Conservation (phyloP, 495 filamentous ascomycete species). For the Xylaria castorea region DNA sequence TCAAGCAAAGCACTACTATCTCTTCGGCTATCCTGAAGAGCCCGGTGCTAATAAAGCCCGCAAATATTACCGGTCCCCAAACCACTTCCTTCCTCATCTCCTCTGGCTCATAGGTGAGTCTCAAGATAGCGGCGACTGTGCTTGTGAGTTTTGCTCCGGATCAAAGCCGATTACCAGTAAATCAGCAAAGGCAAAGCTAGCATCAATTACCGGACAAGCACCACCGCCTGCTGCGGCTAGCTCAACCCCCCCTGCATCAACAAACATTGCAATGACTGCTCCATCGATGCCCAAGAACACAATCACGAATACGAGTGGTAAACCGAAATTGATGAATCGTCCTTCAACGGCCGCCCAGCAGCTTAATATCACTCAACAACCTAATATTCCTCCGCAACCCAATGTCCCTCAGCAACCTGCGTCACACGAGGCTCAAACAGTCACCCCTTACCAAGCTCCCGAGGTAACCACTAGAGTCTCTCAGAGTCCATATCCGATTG, state of each 20-base stretch:
- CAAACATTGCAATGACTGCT: background rate
- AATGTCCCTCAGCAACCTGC: conserved; percentile 1
- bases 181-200: conserved; percentile 7
- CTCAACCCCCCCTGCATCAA: background rate
- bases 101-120: conserved; percentile 47
- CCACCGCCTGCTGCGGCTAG: background rate
- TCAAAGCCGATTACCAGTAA: conserved; percentile 27
- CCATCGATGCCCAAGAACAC: background rate
- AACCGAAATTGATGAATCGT: background rate
- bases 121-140: conserved; percentile 43
- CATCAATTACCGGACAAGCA: background rate
- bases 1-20: conserved; percentile 44
- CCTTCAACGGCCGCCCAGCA: background rate
- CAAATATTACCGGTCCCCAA: conserved; percentile 45
- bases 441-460: conserved; percentile 3
- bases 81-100: conserved; percentile 51
- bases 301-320: background rate
- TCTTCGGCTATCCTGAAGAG: conserved; percentile 52
- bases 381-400: background rate
- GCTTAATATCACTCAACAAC: background rate
- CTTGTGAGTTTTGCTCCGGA: conserved; percentile 29
- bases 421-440: conserved; percentile 7
- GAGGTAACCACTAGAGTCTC: conserved; percentile 18
- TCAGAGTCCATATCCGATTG: conserved; percentile 21
- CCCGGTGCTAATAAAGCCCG: conserved; percentile 10